phyloP scores from a whole-genome alignment of 345 rosid species.

The Aegle marmelos region DNA sequence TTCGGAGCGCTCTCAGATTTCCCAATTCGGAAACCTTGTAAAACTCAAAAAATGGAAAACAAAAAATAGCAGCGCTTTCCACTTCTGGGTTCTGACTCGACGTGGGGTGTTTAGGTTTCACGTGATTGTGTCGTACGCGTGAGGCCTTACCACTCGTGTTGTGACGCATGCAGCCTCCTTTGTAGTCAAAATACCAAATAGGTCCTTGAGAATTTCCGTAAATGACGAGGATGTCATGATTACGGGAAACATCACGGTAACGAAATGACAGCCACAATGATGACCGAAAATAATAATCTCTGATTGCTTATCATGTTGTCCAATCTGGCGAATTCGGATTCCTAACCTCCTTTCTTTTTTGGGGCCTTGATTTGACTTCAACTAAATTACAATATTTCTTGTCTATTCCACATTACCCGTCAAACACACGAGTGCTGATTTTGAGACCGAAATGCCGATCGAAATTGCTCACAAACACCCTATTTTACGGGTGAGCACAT shows the following conservation, averaged over 20 bases:
- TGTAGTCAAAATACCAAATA: not conserved
- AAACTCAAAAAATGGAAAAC: not conserved
- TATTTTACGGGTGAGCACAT: no score
- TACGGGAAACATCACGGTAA: not conserved
- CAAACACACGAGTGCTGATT: no score
- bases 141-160: not conserved
- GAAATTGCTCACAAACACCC: no score
- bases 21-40: slow-evolving; percentile 44
- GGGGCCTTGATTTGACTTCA: slow-evolving; percentile 11
- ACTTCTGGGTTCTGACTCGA: not conserved
- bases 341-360: not conserved
- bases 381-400: not conserved
- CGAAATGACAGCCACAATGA: not conserved
- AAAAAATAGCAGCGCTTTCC: slow-evolving; percentile 5
- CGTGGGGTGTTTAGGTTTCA: not conserved
- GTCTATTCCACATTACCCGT: no score
- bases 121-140: not conserved
- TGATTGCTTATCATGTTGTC: not conserved
- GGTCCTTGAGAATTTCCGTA: not conserved
- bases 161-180: not conserved
- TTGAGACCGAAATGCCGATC: no score
- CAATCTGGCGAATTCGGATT: not conserved
- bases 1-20: slow-evolving; percentile 3
- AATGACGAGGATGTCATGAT: slow-evolving; percentile 2
- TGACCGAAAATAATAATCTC: not conserved